Percentiles rank a stretch among this genome's conserved stretches.
Conservation (phyloP, 192 early-diverging fungal species). For the Umbelopsis vinacea region DNA sequence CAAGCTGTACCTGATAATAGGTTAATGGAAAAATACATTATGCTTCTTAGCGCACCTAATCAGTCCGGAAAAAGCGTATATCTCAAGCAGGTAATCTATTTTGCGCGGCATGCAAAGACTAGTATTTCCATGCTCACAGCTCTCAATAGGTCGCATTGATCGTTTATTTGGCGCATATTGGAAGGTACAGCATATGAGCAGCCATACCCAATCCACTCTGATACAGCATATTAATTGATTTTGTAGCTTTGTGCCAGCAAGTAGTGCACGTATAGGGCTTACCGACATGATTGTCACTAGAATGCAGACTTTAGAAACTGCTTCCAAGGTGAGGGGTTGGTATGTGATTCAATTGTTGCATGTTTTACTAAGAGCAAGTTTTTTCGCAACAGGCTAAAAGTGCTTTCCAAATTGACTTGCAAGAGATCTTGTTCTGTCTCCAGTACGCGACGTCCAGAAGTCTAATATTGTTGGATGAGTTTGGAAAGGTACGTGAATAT, state of each 20-base stretch:
- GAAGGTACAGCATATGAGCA: conserved; percentile 45
- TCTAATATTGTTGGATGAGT: conserved; percentile 79
- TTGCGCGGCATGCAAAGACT: no score
- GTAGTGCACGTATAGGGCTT: conserved; percentile 68
- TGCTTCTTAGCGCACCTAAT: conserved; percentile 84
- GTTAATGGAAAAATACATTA: conserved; percentile 40
- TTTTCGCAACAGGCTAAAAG: conserved; percentile 59
- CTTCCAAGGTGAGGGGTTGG: conserved; percentile 52
- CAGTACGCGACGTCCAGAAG: conserved; percentile 53
- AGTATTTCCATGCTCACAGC: neutral
- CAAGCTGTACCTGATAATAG: neutral
- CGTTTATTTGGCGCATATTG: conserved; percentile 88
- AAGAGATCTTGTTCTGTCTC: conserved; percentile 62
- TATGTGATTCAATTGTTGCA: neutral
- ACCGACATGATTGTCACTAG: conserved; percentile 82
- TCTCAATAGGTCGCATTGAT: conserved; percentile 70
- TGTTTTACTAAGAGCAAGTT: neutral
- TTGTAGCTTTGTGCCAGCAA: conserved; percentile 81
- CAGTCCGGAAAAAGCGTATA: conserved; percentile 82
- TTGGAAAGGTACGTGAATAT: conserved; percentile 65
- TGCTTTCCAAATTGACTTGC: conserved; percentile 74
- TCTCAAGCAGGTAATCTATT: conserved; percentile 60
- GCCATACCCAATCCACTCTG: neutral
- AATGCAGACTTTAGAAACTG: conserved; percentile 70
- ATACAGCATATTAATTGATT: neutral